Evolutionary conservation across 73 alveolate genomes (phyloP).

Genomic region (Durusdinium trenchii): DNA sequence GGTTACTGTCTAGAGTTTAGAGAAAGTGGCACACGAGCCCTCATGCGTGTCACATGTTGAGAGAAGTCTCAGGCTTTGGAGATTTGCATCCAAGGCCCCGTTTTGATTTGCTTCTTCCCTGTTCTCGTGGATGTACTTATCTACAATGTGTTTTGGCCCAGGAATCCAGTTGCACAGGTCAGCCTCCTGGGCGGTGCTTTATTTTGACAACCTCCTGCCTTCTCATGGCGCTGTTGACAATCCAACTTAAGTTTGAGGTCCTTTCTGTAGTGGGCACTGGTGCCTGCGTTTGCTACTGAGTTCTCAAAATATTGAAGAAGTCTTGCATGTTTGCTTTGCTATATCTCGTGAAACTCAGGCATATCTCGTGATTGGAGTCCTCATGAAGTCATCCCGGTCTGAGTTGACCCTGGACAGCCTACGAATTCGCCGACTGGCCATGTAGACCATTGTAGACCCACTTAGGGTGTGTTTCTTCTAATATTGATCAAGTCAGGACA

Average conservation of each 20-base stretch:
- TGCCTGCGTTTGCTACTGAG: slow-evolving; percentile 12
- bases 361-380: background rate
- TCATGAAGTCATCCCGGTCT: background rate
- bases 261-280: slow-evolving; percentile 21
- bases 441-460: too few relatives aligned
- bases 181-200: background rate
- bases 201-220: too few relatives aligned
- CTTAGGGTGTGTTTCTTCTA: too few relatives aligned
- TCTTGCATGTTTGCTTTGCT: background rate
- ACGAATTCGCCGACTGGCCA: too few relatives aligned
- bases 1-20: background rate
- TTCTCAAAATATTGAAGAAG: too few relatives aligned
- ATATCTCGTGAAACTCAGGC: background rate
- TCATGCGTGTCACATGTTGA: background rate
- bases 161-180: slow-evolving; percentile 39
- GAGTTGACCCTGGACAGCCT: background rate
- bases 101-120: background rate
- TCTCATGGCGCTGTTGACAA: too few relatives aligned
- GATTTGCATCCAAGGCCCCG: slow-evolving; percentile 56
- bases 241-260: too few relatives aligned
- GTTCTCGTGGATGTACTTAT: background rate
- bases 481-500: background rate
- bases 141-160: background rate
- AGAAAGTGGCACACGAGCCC: background rate
- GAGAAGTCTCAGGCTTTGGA: slow-evolving; percentile 7